Evolutionary conservation across 441 rosid species (phyloP).

Genomic region (Kokia cookei): DNA sequence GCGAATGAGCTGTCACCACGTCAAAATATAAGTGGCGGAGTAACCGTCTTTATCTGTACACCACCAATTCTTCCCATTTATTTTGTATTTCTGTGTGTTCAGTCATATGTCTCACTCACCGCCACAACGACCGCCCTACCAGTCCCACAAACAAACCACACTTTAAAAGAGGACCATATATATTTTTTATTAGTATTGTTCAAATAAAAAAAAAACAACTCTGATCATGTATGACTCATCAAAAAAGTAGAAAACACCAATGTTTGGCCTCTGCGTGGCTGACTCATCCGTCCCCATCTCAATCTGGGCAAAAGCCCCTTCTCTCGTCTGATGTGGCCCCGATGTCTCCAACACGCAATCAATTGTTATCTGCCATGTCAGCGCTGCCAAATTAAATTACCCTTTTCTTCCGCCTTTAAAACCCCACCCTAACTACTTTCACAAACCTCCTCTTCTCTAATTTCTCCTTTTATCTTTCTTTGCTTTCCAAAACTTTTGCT

Average conservation of each 20-base stretch:
- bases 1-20: neutral
- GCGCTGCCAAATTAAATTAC: neutral
- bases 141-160: neutral
- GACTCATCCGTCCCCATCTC: slow-evolving; percentile 1
- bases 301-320: neutral
- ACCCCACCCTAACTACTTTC: neutral
- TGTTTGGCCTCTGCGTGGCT: neutral
- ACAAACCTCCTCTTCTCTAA: slow-evolving; percentile 9
- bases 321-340: slow-evolving; percentile 26
- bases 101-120: neutral
- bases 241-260: neutral
- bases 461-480: neutral
- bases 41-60: neutral
- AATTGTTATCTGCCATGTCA: slow-evolving; percentile 34
- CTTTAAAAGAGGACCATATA: neutral
- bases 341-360: slow-evolving; percentile 1
- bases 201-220: too few species aligned
- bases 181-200: neutral
- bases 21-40: neutral
- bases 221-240: neutral
- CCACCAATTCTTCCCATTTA: neutral
- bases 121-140: neutral
- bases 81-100: neutral
- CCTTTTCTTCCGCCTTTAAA: slow-evolving; percentile 11
- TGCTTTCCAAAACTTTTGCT: neutral